Conservation (phyloP, 1,284 basidiomycete species). For the Microbotryomycetes sp. region DNA sequence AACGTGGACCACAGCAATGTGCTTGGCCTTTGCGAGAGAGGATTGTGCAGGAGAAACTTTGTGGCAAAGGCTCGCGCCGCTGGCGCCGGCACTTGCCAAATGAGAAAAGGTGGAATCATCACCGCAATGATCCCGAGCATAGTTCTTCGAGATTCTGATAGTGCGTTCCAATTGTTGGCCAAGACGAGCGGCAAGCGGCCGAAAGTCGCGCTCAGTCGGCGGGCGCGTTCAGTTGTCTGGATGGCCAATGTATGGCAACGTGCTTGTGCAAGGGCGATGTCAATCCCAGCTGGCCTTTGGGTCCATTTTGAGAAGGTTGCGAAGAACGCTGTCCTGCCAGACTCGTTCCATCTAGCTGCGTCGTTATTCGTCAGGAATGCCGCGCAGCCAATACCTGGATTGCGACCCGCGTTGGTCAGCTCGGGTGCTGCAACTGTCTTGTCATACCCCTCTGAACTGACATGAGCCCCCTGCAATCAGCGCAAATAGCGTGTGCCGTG, state of each 20-base stretch:
- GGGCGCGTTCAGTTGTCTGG: background rate
- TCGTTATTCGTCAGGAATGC: background rate
- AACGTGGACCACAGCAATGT: conserved; percentile 26
- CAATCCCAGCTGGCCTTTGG: background rate
- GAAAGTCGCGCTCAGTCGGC: background rate
- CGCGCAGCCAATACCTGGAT: background rate
- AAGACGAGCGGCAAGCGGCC: conserved; percentile 17
- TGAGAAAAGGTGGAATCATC: conserved; percentile 10
- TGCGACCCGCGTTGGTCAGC: no score
- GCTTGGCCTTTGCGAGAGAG: conserved; percentile 9
- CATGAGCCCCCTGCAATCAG: no score
- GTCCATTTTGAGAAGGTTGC: background rate
- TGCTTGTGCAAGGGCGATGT: background rate
- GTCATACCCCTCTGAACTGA: no score
- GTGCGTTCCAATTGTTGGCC: conserved; percentile 21
- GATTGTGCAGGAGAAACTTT: conserved; percentile 14
- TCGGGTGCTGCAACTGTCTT: no score
- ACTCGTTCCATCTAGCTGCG: background rate
- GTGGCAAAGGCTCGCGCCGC: background rate
- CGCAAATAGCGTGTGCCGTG: no score
- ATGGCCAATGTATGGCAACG: background rate
- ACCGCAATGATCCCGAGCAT: conserved; percentile 11
- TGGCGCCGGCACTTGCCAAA: conserved; percentile 14
- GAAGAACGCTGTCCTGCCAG: background rate
- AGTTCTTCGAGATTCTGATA: conserved; percentile 23